phyloP scores from a whole-genome alignment of 305 asterid species.

The Nicotiana rustica region DNA sequence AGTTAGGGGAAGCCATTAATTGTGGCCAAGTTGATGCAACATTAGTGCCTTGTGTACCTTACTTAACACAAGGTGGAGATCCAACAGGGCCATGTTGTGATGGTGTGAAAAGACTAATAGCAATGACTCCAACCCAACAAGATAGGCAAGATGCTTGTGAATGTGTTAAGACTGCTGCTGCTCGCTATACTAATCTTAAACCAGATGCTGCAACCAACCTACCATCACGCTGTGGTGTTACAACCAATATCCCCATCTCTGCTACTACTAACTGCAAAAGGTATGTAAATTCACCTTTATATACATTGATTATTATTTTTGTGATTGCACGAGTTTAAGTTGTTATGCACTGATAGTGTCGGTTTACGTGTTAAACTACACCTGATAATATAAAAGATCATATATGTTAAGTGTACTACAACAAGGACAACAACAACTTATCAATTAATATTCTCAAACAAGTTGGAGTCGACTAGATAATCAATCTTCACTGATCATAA shows the following conservation, averaged over 20 bases:
- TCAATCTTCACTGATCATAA: too few species aligned
- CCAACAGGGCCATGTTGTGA: constrained; percentile 53
- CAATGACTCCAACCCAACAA: constrained; percentile 38
- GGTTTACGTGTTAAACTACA: too few species aligned
- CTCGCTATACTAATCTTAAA: constrained; percentile 43
- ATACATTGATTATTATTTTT: too few species aligned
- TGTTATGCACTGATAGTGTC: neutral
- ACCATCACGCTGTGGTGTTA: constrained; percentile 62
- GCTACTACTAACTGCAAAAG: constrained; percentile 57
- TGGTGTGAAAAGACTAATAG: constrained; percentile 46
- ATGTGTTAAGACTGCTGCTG: constrained; percentile 64
- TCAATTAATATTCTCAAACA: too few species aligned
- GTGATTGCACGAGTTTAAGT: neutral
- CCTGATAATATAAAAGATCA: too few species aligned
- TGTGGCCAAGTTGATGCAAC: constrained; percentile 51
- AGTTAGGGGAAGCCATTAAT: constrained; percentile 43
- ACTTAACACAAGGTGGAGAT: constrained; percentile 49
- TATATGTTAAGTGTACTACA: too few species aligned
- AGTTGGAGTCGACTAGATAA: too few species aligned
- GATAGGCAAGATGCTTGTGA: constrained; percentile 63
- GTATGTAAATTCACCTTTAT: constrained; percentile 37
- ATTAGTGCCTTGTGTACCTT: constrained; percentile 51
- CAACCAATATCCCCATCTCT: constrained; percentile 43
- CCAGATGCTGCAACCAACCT: constrained; percentile 57
- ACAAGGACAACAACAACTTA: too few species aligned